Evolutionary conservation across 2,329 filamentous ascomycete genomes (phyloP), one percentile per base, ranked within the genome.

Genomic region (Sporothrix variecibatus): DNA sequence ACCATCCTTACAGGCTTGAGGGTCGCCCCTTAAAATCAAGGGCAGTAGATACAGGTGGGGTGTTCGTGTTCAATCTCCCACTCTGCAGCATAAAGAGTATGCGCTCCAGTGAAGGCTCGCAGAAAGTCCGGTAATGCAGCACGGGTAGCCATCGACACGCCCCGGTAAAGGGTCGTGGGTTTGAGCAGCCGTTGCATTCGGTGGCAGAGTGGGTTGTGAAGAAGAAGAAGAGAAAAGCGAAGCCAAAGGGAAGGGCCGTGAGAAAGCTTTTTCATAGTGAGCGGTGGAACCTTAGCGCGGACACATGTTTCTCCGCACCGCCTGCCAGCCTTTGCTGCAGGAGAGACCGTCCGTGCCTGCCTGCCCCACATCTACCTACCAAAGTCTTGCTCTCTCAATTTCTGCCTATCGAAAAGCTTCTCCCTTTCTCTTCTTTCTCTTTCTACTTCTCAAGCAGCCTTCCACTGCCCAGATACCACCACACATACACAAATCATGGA

Each of bases 41-140:
- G 91, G 92, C 90, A 93, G 92, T 91, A 94, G 92, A 94, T 94
- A 94, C 92, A 91, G 91, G 91, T 89, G 87, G 91, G 83, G 79
- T 76, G 75, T 31, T 49, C 31, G 23, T 43, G 34, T 79, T 89
- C 82, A 78, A 84, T 93, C 90, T 93, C 82, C 87, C 90, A 88
- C 90, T 86, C 88, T 85, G 84, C 84, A 82, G 34, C 8, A 20
- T 17, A 20, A 20, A 2, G 43, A 15, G 82, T 82, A 67, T 79
- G 81, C 83, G 71, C 40, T 71, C 86, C 89, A 88, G 84, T 89
- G 88, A 88, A 88, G 88, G 86, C 81, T 72, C 76, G 78, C 75
- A 67, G 12, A 15, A 38, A 28, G 71, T 53, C 60, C 68, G 71
- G 64, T 56, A 76, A 80, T 78, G 79, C 78, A 80, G 79, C 79